Conservation (phyloP, 768 basidiomycete species). For the Termitomyces sp. region DNA sequence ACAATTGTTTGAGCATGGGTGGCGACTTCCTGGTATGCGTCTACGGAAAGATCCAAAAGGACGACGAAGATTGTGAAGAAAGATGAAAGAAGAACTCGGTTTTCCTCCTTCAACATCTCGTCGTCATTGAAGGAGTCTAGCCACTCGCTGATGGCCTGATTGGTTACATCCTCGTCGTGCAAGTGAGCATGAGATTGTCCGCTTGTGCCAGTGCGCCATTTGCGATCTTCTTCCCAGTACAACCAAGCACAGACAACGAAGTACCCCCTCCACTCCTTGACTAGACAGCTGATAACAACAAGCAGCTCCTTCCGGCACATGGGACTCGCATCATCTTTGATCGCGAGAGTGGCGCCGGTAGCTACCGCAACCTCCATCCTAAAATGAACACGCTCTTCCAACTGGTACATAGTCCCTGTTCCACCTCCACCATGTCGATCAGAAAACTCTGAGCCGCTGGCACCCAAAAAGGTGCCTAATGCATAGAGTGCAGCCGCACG, state of each 20-base stretch:
- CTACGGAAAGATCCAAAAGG: slow-evolving; percentile 85
- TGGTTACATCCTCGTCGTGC: slow-evolving; percentile 69
- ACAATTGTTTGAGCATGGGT: slow-evolving; percentile 86
- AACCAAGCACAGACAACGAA: slow-evolving; percentile 96
- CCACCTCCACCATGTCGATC: slow-evolving; percentile 76
- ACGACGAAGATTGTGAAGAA: slow-evolving; percentile 92
- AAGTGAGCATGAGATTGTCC: slow-evolving; percentile 26
- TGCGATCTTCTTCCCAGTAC: slow-evolving; percentile 89
- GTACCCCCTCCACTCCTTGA: slow-evolving; percentile 95
- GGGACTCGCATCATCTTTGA: slow-evolving; percentile 92
- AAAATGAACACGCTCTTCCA: slow-evolving; percentile 76
- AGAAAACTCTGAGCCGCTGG: slow-evolving; percentile 69
- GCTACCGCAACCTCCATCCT: slow-evolving; percentile 90
- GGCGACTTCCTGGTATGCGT: slow-evolving; percentile 91
- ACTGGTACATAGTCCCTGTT: slow-evolving; percentile 72
- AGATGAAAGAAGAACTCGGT: slow-evolving; percentile 79
- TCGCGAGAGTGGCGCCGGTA: slow-evolving; percentile 81
- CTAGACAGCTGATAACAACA: slow-evolving; percentile 86
- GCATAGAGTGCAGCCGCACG: slow-evolving; percentile 89
- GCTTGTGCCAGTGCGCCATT: slow-evolving; percentile 43
- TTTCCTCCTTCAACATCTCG: slow-evolving; percentile 66
- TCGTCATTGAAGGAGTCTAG: slow-evolving; percentile 63
- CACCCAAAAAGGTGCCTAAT: slow-evolving; percentile 90
- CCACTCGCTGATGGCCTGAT: slow-evolving; percentile 75
- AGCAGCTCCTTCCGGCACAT: slow-evolving; percentile 95